A percentile compares a stretch with the other conserved stretches of the same genome.
Evolutionary conservation across 805 yeast species (phyloP).

Genomic region (Cyberlindnera maritima): DNA sequence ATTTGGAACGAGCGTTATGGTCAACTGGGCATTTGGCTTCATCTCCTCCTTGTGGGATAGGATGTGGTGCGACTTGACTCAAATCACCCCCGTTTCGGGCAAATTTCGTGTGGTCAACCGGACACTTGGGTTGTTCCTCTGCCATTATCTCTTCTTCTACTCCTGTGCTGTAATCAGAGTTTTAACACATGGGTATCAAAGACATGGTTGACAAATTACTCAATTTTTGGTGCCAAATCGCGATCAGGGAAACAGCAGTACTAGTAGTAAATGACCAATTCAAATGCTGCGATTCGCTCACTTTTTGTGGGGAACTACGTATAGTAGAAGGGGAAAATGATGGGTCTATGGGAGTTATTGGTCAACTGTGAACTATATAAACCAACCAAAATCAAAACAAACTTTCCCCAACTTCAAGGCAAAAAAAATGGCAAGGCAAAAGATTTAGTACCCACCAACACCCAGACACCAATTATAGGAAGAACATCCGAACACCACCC

Average conservation of each 20-base stretch:
- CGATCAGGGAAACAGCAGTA: not conserved
- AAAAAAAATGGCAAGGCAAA: too few species aligned
- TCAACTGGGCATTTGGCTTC: constrained; percentile 65
- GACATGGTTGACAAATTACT: not conserved
- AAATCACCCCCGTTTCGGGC: constrained; percentile 3
- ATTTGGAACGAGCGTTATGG: constrained; percentile 53
- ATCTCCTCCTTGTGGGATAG: constrained; percentile 18
- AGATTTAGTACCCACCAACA: too few species aligned
- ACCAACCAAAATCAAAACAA: too few species aligned
- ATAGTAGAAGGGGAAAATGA: too few species aligned
- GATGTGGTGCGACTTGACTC: constrained; percentile 15
- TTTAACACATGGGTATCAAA: too few species aligned
- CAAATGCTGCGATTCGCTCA: not conserved
- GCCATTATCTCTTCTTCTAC: constrained; percentile 3
- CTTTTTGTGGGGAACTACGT: too few species aligned
- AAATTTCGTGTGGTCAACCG: constrained; percentile 46
- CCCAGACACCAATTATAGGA: too few species aligned
- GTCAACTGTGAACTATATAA: too few species aligned
- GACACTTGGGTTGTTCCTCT: constrained; percentile 38
- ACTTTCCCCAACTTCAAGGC: too few species aligned
- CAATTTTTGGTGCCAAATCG: not conserved
- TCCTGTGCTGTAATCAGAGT: not conserved
- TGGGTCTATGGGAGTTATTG: too few species aligned
- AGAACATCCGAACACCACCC: too few species aligned
- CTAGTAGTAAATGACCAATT: not conserved